A percentile compares a stretch with the other conserved stretches of the same genome.
phyloP scores from a whole-genome alignment of 768 basidiomycete genomes.

The Phaeotremella skinneri region DNA sequence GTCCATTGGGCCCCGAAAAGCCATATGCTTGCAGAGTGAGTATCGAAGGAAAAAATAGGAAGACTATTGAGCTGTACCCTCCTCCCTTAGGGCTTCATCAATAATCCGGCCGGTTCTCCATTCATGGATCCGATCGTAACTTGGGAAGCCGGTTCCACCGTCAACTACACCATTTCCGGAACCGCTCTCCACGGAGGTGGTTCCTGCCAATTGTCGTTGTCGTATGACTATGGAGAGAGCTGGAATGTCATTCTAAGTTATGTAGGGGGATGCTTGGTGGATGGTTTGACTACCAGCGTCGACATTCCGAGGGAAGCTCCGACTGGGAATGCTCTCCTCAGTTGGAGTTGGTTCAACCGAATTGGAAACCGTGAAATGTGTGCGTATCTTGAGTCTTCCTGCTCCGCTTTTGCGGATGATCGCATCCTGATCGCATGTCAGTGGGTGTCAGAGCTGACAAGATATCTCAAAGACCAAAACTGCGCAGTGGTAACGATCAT shows the following conservation, averaged over 20 bases:
- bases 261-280: conserved; percentile 51
- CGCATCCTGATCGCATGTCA: too few species aligned
- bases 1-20: conserved; percentile 47
- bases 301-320: conserved; percentile 49
- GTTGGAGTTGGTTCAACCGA: conserved; percentile 54
- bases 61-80: too few species aligned
- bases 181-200: conserved; percentile 52
- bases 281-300: conserved; percentile 36
- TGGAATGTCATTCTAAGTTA: conserved; percentile 51
- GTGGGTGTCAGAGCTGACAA: conserved; percentile 3
- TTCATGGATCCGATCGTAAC: conserved; percentile 42
- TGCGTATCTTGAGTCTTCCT: conserved; percentile 1
- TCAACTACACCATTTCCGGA: conserved; percentile 43
- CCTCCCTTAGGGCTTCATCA: conserved; percentile 42
- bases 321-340: conserved; percentile 48
- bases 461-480: conserved; percentile 33
- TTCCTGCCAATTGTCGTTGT: conserved; percentile 53
- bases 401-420: neutral
- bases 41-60: too few species aligned
- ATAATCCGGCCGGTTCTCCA: conserved; percentile 27
- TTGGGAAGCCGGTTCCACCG: conserved; percentile 44
- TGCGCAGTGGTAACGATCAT: conserved; percentile 47
- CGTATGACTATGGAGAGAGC: conserved; percentile 53
- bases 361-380: conserved; percentile 50
- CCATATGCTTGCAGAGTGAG: conserved; percentile 52